A percentile compares a stretch with the other conserved stretches of the same genome.
Evolutionary conservation across 2,329 filamentous ascomycete genomes (phyloP).

Genomic region (Parastagonospora nodorum): DNA sequence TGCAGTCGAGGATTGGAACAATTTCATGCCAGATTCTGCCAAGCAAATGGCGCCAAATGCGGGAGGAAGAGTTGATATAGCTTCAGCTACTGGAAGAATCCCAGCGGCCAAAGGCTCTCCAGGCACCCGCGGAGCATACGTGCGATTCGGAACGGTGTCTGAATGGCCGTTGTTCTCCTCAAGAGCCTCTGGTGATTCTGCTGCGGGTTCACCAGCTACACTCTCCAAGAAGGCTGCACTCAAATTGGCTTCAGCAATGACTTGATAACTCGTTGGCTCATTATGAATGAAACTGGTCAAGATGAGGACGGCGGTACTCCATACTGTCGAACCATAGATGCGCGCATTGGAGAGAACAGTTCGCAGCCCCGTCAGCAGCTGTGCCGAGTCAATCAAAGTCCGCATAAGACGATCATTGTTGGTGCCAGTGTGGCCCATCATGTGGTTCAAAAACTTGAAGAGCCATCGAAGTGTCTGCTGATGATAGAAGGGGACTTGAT

Average conservation of each 20-base stretch:
- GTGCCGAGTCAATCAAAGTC: conserved; percentile 92
- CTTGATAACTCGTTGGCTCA: conserved; percentile 94
- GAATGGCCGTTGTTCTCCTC: conserved; percentile 16
- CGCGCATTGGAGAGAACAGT: conserved; percentile 79
- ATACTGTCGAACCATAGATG: conserved; percentile 88
- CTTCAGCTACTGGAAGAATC: conserved; percentile 85
- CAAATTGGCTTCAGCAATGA: conserved; percentile 91
- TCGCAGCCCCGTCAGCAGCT: conserved; percentile 77
- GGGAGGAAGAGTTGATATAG: conserved; percentile 82
- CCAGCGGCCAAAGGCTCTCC: conserved; percentile 61
- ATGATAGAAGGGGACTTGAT: conserved; percentile 88
- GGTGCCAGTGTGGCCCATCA: conserved; percentile 82
- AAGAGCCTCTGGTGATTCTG: conserved; percentile 21
- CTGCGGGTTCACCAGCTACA: conserved; percentile 60
- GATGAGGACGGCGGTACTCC: conserved; percentile 92
- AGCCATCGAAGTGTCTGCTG: conserved; percentile 93
- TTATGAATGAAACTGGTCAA: conserved; percentile 98
- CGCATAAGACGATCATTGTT: conserved; percentile 89
- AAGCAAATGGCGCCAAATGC: conserved; percentile 94
- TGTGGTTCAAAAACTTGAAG: conserved; percentile 94
- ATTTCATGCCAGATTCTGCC: conserved; percentile 82
- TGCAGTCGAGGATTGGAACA: conserved; percentile 82
- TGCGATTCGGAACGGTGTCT: conserved; percentile 13
- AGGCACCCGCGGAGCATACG: conserved; percentile 30
- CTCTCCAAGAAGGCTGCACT: conserved; percentile 85